These are phyloP conservation scores for Saturnispora diversa DNA, from an alignment of 805 yeast genomes.

Conservation along the genomic window DNA sequence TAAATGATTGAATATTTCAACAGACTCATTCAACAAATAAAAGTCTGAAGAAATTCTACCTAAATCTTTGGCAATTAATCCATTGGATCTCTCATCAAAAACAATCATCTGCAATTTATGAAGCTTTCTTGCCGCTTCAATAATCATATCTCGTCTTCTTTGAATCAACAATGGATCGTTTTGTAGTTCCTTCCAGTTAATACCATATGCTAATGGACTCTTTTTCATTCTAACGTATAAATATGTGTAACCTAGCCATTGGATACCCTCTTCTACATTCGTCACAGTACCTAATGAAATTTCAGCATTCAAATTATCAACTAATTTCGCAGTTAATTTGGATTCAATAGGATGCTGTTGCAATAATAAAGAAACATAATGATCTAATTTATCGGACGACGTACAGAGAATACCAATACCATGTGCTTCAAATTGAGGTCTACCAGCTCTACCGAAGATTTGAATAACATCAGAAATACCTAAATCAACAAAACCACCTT, in stretches of 20 bases:
- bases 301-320: conserved; percentile 93
- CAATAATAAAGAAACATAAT: conserved; percentile 77
- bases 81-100: conserved; percentile 75
- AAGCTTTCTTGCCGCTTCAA: conserved; percentile 73
- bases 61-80: conserved; percentile 75
- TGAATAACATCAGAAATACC: conserved; percentile 97
- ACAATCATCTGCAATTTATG: conserved; percentile 89
- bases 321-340: conserved; percentile 62
- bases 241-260: conserved; percentile 97
- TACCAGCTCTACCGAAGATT: conserved; percentile 98
- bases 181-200: conserved; percentile 76
- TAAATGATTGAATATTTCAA: conserved; percentile 83
- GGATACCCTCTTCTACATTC: conserved; percentile 86
- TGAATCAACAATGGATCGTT: conserved; percentile 76
- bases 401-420: conserved; percentile 94
- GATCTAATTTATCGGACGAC: conserved; percentile 70
- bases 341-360: conserved; percentile 98
- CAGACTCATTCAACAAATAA: conserved; percentile 72
- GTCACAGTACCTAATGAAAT: conserved; percentile 93
- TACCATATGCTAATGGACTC: conserved; percentile 87
- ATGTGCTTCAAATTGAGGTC: conserved; percentile 88
- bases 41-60: conserved; percentile 95
- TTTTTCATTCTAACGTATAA: conserved; percentile 89
- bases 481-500: conserved; percentile 88
- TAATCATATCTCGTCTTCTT: conserved; percentile 66